These are phyloP conservation scores for Argentina anserina DNA, from an alignment of 306 rosid genomes.

Conservation along the genomic window DNA sequence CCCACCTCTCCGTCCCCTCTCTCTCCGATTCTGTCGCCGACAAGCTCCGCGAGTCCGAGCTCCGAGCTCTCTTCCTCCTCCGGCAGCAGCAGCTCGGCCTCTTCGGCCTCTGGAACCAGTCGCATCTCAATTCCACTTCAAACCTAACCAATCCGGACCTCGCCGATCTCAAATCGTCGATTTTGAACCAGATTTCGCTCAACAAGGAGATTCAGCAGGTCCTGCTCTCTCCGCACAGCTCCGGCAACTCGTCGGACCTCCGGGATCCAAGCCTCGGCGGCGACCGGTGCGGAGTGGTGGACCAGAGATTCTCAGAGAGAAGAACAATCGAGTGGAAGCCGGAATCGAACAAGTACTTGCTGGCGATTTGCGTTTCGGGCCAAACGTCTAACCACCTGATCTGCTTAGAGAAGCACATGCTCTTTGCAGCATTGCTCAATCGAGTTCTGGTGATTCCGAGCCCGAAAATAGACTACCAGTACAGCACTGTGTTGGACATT, in stretches of 20 bases:
- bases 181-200: constrained; percentile 60
- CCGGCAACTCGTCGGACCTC: constrained; percentile 35
- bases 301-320: constrained; percentile 53
- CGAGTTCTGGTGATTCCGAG: constrained; percentile 85
- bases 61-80: constrained; percentile 72
- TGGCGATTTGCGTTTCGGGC: constrained; percentile 83
- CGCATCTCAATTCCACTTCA: constrained; percentile 25
- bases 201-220: constrained; percentile 70
- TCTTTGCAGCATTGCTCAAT: constrained; percentile 78
- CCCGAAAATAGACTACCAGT: constrained; percentile 64
- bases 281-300: constrained; percentile 58
- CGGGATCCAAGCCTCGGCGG: constrained; percentile 39
- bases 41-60: constrained; percentile 67
- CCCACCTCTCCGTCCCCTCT: constrained; percentile 26
- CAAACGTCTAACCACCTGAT: constrained; percentile 97
- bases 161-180: constrained; percentile 50
- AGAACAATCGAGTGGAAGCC: constrained; percentile 86
- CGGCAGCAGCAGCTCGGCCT: constrained; percentile 59
- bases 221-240: constrained; percentile 53
- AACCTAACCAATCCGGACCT: constrained; percentile 23
- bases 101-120: constrained; percentile 54
- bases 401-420: constrained; percentile 93
- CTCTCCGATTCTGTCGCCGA: constrained; percentile 39
- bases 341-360: constrained; percentile 50
- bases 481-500: constrained; percentile 69